These are phyloP conservation scores for Ophiobolus disseminans DNA, from an alignment of 2,329 filamentous ascomycete species.

Conservation along the genomic window DNA sequence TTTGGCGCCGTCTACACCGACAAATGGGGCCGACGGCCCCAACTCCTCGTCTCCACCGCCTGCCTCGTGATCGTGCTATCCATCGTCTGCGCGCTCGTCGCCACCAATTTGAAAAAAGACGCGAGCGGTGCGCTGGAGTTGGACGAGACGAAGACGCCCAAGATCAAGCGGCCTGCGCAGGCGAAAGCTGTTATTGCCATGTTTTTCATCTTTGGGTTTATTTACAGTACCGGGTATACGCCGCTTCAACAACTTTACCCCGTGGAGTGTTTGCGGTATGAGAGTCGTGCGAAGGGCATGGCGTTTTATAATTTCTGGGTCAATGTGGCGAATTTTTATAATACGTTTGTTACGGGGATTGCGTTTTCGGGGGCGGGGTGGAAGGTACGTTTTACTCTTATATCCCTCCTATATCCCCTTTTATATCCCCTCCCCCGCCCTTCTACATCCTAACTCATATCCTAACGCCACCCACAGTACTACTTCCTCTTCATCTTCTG, in stretches of 20 bases:
- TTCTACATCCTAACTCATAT: conserved; percentile 1
- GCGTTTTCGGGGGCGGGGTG: conserved; percentile 47
- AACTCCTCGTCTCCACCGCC: conserved; percentile 53
- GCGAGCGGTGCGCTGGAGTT: conserved; percentile 30
- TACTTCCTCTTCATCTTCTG: conserved; percentile 52
- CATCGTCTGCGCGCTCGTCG: conserved; percentile 53
- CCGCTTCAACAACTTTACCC: conserved; percentile 58
- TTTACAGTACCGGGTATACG: conserved; percentile 50
- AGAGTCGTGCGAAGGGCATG: conserved; percentile 58
- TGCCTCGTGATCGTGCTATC: conserved; percentile 51
- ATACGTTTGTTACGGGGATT: conserved; percentile 55
- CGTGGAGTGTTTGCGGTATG: conserved; percentile 58
- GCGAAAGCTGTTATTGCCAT: conserved; percentile 53
- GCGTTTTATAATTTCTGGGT: conserved; percentile 57
- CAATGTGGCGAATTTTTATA: conserved; percentile 55
- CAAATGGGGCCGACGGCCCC: conserved; percentile 56
- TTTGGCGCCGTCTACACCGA: conserved; percentile 56
- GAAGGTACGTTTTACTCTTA: conserved; percentile 36
- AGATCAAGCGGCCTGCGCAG: conserved; percentile 45
- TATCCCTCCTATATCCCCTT: not conserved
- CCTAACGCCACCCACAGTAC: conserved; percentile 31
- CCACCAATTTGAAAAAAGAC: conserved; percentile 45
- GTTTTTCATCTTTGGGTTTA: conserved; percentile 54
- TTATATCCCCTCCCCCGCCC: not conserved
- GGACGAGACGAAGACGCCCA: conserved; percentile 35